These are phyloP conservation scores for Marasmius sp. DNA, from an alignment of 1,284 basidiomycete species.

Conservation along the genomic window DNA sequence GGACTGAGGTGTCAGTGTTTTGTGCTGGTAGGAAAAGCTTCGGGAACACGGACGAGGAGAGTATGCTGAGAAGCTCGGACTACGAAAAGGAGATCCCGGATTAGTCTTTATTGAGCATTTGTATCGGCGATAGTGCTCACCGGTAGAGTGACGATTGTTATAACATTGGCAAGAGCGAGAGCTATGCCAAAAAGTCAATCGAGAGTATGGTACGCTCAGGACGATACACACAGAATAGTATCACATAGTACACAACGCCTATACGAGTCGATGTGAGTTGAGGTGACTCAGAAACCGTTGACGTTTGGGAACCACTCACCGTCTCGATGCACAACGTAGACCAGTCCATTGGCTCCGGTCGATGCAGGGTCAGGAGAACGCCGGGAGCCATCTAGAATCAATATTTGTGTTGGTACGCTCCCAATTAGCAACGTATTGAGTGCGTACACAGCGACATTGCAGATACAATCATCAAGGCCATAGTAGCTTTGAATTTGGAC, in stretches of 20 bases:
- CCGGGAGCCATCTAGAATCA: background rate
- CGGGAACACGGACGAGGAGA: no score
- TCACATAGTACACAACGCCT: constrained; percentile 8
- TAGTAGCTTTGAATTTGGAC: constrained; percentile 1
- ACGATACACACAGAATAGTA: constrained; percentile 2
- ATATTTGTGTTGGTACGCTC: no score
- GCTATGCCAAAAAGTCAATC: background rate
- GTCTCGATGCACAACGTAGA: constrained; percentile 4
- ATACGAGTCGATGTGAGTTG: background rate
- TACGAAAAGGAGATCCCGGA: background rate
- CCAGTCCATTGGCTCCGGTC: background rate
- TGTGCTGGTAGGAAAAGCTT: no score
- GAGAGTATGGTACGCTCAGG: background rate
- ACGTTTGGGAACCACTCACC: background rate
- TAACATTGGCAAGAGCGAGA: background rate
- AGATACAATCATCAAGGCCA: constrained; percentile 3
- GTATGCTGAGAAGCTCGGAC: no score
- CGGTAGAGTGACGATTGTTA: background rate
- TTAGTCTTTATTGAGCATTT: background rate
- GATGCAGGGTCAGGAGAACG: background rate
- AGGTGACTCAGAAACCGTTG: background rate
- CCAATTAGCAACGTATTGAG: background rate
- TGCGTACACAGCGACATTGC: constrained; percentile 3
- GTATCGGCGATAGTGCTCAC: background rate
- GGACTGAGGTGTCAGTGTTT: background rate